A percentile compares a stretch with the other conserved stretches of the same genome.
phyloP scores from a whole-genome alignment of 1,284 basidiomycete species.

The Anthracocystis panici-leucophaei region DNA sequence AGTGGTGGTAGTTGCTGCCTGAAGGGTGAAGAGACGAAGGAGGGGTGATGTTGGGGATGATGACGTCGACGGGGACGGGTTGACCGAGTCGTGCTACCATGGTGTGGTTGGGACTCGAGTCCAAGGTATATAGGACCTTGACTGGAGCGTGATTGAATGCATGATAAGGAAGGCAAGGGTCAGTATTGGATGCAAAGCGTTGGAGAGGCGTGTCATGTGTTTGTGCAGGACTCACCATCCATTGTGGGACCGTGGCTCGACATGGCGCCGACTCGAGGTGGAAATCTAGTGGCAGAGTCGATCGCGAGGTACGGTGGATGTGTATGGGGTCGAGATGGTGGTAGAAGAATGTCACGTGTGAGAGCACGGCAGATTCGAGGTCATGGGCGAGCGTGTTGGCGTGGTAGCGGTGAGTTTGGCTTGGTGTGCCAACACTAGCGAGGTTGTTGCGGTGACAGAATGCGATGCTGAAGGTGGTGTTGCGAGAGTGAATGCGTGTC shows the following conservation, averaged over 20 bases:
- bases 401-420: background rate
- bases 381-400: constrained; percentile 11
- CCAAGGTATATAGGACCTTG: constrained; percentile 68
- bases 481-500: background rate
- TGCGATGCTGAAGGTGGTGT: background rate
- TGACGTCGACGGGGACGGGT: constrained; percentile 54
- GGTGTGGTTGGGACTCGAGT: constrained; percentile 61
- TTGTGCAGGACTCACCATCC: constrained; percentile 28
- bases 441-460: background rate
- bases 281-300: background rate
- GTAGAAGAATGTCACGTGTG: constrained; percentile 13
- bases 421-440: no score
- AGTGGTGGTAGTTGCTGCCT: constrained; percentile 26
- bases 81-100: constrained; percentile 61
- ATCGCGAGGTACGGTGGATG: constrained; percentile 7
- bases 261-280: constrained; percentile 14
- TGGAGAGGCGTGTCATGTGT: background rate
- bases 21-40: constrained; percentile 30
- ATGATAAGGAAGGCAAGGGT: background rate
- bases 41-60: constrained; percentile 50
- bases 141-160: constrained; percentile 40
- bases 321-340: background rate
- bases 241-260: constrained; percentile 58
- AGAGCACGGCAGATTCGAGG: background rate
- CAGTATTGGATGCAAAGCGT: background rate